Conservation (phyloP, 805 yeast species). For the Nakazawaea peltata region DNA sequence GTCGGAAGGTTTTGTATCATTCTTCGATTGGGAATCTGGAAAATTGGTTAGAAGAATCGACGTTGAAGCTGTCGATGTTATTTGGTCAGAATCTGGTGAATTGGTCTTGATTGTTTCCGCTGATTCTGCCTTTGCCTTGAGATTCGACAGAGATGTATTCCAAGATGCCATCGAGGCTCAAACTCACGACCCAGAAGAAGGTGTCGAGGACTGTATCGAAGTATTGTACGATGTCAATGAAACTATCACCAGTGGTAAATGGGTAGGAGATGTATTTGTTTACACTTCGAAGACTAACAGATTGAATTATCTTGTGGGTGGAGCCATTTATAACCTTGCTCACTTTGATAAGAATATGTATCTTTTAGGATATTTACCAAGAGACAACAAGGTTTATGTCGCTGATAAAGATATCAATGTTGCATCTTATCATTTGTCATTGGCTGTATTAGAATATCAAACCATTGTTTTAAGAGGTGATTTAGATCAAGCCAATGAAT, state of each 20-base stretch:
- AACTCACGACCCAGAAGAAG: conserved; percentile 68
- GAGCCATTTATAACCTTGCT: conserved; percentile 82
- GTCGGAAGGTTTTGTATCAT: conserved; percentile 76
- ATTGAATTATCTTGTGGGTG: conserved; percentile 91
- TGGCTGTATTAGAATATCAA: conserved; percentile 89
- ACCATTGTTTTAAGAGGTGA: conserved; percentile 95
- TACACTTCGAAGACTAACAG: conserved; percentile 84
- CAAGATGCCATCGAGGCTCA: conserved; percentile 53
- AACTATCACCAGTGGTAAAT: conserved; percentile 77
- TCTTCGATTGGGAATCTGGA: conserved; percentile 93
- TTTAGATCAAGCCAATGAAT: conserved; percentile 67
- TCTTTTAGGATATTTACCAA: conserved; percentile 80
- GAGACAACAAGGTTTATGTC: conserved; percentile 84
- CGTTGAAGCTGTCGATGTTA: conserved; percentile 72
- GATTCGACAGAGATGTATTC: conserved; percentile 62
- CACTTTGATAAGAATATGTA: conserved; percentile 88
- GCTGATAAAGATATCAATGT: conserved; percentile 87
- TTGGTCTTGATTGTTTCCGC: conserved; percentile 66
- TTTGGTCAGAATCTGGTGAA: conserved; percentile 94
- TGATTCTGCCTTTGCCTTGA: conserved; percentile 71
- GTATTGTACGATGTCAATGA: conserved; percentile 79
- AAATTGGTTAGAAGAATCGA: conserved; percentile 80
- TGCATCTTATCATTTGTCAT: conserved; percentile 69
- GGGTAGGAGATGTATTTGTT: conserved; percentile 96
- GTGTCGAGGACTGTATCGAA: conserved; percentile 80